These are phyloP conservation scores for Apiospora aurea DNA, from an alignment of 2,329 filamentous ascomycete species.

Conservation along the genomic window DNA sequence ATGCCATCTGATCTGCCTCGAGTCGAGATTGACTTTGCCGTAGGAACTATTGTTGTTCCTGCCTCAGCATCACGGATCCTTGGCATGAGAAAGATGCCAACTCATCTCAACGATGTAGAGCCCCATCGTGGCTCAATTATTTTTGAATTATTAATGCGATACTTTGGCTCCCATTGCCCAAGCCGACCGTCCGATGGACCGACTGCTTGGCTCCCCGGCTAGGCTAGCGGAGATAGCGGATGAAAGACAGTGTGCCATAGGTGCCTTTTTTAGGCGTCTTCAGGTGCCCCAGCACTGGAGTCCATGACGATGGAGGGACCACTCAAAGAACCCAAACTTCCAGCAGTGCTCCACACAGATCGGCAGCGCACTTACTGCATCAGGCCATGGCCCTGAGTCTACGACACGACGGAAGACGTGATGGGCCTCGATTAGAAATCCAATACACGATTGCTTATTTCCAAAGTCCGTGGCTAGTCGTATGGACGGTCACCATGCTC, in stretches of 20 bases:
- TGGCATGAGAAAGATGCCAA: neutral
- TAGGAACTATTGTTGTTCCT: neutral
- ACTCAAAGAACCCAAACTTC: neutral
- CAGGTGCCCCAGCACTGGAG: conserved; percentile 3
- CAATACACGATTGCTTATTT: conserved; percentile 16
- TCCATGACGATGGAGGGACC: conserved; percentile 3
- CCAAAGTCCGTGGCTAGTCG: conserved; percentile 1
- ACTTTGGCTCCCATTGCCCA: neutral
- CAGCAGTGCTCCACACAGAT: neutral
- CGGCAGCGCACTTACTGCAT: neutral
- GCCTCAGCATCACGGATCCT: neutral
- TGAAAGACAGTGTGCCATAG: neutral
- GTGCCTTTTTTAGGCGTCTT: neutral
- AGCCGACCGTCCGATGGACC: neutral
- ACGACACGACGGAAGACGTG: neutral
- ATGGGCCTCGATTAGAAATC: conserved; percentile 16
- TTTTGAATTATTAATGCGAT: neutral
- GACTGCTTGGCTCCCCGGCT: neutral
- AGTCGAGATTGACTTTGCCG: neutral
- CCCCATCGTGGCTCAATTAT: neutral
- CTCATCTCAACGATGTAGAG: neutral
- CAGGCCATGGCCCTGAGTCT: neutral
- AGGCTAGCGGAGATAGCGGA: conserved; percentile 4
- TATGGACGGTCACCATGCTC: neutral
- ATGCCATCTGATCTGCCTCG: neutral